phyloP scores from a whole-genome alignment of 768 basidiomycete genomes.

The Fibroporia radiculosa region DNA sequence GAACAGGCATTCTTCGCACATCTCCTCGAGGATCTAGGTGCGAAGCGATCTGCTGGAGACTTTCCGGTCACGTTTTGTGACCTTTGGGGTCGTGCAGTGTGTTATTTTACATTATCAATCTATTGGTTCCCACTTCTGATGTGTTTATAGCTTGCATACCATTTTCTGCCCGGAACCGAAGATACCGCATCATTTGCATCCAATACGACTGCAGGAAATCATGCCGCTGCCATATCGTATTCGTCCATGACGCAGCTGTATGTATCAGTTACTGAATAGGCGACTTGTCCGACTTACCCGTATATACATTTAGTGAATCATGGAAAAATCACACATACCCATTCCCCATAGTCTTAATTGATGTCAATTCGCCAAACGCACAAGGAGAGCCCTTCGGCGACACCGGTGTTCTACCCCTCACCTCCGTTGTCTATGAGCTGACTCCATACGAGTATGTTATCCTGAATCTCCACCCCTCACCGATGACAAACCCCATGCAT shows the following conservation, averaged over 20 bases:
- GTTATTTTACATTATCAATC: neutral
- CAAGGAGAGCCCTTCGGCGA: neutral
- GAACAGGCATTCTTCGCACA: neutral
- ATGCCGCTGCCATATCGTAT: neutral
- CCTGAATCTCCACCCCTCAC: neutral
- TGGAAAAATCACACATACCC: neutral
- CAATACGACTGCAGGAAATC: neutral
- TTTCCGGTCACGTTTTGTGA: neutral
- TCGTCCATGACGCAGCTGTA: neutral
- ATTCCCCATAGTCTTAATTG: neutral
- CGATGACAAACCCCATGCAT: neutral
- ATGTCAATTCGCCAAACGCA: neutral
- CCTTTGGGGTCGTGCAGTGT: neutral
- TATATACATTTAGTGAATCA: neutral
- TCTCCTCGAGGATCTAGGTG: neutral
- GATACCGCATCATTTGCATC: neutral
- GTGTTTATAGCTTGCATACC: neutral
- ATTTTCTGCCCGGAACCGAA: neutral
- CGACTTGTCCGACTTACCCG: too few relatives aligned
- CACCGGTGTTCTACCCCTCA: neutral
- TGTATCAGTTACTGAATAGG: too few relatives aligned
- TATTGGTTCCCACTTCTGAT: neutral
- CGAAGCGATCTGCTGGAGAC: neutral
- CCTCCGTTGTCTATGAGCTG: neutral
- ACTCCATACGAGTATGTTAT: neutral